Base-by-base conservation (phyloP, 495 filamentous ascomycete species). In the Talaromyces liani region DNA sequence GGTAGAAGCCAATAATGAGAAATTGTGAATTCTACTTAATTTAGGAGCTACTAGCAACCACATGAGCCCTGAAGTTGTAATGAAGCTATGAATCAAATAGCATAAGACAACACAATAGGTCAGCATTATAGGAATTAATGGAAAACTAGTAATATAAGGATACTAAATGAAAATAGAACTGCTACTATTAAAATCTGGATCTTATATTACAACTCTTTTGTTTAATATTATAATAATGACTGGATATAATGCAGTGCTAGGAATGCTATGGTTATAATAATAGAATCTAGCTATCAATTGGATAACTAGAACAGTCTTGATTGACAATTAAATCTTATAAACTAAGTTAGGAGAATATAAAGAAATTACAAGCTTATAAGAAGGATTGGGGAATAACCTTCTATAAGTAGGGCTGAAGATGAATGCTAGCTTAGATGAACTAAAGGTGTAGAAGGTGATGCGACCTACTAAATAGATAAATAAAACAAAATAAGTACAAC, bases 381-480 rank as follows among this genome's bases (percentile, higher is more conserved):
- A 49, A 20, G 45, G 6, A 49, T 49, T 8, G 6, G 14, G 6
- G 14, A 49, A 34, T 34, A 49, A 49, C 14, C 18, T 10, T 20
- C 18, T 8, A 12, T 18, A 31, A 16, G 5, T 31, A 57, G 54
- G 16, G 25, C 6, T 27, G 7, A 2, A 27, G 25, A 1, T 16
- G 6, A 4, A 10, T 2, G 14, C 12, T 12, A 24, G 27, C 16
- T 14, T 2, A 57, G 6, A 31, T 25, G 7, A 29, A 25, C 14
- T 1, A 57, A 3, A 25, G 22, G 2, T 53, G 22, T n/a, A 55
- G 31, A 33, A 56, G 58, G 22, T 24, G 14, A 31, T 29, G 14
- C n/a, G 56, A 63, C 27, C 6, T 27, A 57, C 0, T 24, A 57
- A 63, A 51, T 55, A 60, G 62, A 67, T 27, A 66, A 69, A 31